Evolutionary conservation across 305 asterid genomes (phyloP), one percentile per base, ranked within the genome.

Genomic region (Fraxinus velutina): DNA sequence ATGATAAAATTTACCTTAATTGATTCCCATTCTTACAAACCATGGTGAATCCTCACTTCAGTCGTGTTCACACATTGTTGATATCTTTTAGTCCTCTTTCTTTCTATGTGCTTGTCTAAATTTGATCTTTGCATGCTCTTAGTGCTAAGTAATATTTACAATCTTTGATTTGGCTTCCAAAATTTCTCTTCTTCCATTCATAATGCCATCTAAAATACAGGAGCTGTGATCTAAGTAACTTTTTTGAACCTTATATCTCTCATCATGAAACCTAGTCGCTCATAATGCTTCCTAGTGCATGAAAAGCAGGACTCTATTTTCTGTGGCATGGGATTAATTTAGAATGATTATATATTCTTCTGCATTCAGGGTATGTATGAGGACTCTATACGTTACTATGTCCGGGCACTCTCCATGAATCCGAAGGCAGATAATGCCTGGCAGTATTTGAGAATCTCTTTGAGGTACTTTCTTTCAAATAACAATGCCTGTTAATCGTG

Each of bases 301-400:
- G 78, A 64, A 17, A 55, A 30, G 71, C 32, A 57, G 4, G 27
- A 47, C 60, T 32, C 13, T 37, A 60, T 82, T 78, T 75, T 13
- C 80, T 36, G 21, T 17, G 75, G 21, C 55, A 50, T 76, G 19
- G 42, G 66, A 15, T 50, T 82, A 39, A 74, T 39, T 75, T 29
- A 50, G 12, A 62, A 22, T 73, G 21, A 52, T 71, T 6, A 66
- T 37, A 74, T 6, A 55, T 70, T 73, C 34, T 82, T 85, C 77
- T 83, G 83, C 81, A 9, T 82, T 57, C 87, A 93, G 98, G 98
- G 98, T 75, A 86, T 95, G 97, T 92, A 94, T 10, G 98, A 97
- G 92, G 98, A 97, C 68, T 97, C 98, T 50, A 97, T 97, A 79
- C 93, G 94, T 60, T 97, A 97, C 89, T 94, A 94, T 85, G 98